Evolutionary conservation across 306 rosid genomes (phyloP).

Genomic region (Sechiopsis laciniata): DNA sequence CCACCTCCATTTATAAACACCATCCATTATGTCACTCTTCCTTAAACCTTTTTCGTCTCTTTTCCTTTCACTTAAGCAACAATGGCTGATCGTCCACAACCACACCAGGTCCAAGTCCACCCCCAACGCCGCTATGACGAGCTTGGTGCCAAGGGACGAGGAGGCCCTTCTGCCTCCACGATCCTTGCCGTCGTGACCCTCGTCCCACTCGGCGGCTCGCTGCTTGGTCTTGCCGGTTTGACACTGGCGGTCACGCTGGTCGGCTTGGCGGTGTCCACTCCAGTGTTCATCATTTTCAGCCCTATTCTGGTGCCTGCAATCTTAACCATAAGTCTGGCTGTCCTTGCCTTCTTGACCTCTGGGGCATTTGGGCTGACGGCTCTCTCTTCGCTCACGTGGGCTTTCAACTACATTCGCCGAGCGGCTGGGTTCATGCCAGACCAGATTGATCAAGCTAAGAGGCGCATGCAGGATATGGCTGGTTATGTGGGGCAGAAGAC

Average conservation of each 20-base stretch:
- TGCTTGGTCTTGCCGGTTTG: conserved; percentile 45
- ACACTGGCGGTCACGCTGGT: conserved; percentile 45
- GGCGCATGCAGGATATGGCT: conserved; percentile 46
- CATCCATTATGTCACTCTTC: conserved; percentile 12
- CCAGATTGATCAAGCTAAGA: conserved; percentile 43
- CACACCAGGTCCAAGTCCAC: conserved; percentile 62
- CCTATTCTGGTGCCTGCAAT: conserved; percentile 70
- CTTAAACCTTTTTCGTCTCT: neutral
- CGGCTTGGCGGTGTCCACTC: conserved; percentile 42
- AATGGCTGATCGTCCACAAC: conserved; percentile 62
- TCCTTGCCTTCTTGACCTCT: conserved; percentile 41
- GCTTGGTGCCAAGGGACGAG: conserved; percentile 12
- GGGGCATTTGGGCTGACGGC: conserved; percentile 58
- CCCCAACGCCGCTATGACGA: conserved; percentile 27
- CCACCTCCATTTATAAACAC: conserved; percentile 34
- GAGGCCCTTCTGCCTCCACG: conserved; percentile 42
- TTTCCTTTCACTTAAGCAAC: conserved; percentile 3
- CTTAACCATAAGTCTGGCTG: conserved; percentile 37
- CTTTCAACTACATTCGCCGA: conserved; percentile 33
- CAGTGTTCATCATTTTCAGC: conserved; percentile 65
- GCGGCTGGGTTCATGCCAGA: conserved; percentile 33
- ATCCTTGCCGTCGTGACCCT: conserved; percentile 35
- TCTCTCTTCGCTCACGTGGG: conserved; percentile 59
- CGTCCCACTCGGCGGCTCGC: conserved; percentile 48
- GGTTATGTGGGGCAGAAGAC: conserved; percentile 68